phyloP scores from a whole-genome alignment of 2,329 filamentous ascomycete species.

The Hypoxylon sp. region DNA sequence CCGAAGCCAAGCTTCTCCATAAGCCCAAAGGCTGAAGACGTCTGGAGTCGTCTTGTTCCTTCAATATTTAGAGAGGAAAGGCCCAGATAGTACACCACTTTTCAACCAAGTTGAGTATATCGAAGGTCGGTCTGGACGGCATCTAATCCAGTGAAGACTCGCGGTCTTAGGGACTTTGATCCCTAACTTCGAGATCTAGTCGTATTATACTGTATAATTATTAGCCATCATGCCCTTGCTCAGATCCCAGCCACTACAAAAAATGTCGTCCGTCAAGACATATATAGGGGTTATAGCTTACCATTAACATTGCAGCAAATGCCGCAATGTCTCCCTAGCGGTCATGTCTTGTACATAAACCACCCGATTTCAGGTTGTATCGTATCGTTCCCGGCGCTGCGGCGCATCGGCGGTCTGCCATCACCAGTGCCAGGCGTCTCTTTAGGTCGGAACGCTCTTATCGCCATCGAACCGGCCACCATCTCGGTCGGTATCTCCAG shows the following conservation, averaged over 20 bases:
- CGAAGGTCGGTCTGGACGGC: conserved; percentile 8
- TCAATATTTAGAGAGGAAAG: not conserved
- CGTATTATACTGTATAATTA: conserved; percentile 31
- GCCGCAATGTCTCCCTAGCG: conserved; percentile 14
- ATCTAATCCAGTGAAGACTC: not conserved
- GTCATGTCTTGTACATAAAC: conserved; percentile 53
- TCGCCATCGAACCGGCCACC: conserved; percentile 52
- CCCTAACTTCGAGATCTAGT: conserved; percentile 5
- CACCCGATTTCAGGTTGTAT: conserved; percentile 53
- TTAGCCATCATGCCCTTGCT: conserved; percentile 6
- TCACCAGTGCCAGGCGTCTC: conserved; percentile 29
- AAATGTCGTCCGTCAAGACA: not conserved
- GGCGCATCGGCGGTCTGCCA: conserved; percentile 25
- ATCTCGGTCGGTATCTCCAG: conserved; percentile 51
- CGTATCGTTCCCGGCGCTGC: conserved; percentile 46
- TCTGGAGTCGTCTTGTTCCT: not conserved
- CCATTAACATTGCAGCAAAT: conserved; percentile 38
- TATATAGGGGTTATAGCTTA: conserved; percentile 24
- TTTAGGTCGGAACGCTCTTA: conserved; percentile 42
- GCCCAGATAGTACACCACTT: not conserved
- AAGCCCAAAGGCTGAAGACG: not conserved
- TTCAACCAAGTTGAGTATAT: conserved; percentile 3
- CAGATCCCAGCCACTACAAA: not conserved
- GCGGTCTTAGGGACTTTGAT: not conserved
- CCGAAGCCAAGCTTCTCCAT: not conserved